These are phyloP conservation scores for Suillus americanus DNA, from an alignment of 768 basidiomycete genomes.

Conservation along the genomic window DNA sequence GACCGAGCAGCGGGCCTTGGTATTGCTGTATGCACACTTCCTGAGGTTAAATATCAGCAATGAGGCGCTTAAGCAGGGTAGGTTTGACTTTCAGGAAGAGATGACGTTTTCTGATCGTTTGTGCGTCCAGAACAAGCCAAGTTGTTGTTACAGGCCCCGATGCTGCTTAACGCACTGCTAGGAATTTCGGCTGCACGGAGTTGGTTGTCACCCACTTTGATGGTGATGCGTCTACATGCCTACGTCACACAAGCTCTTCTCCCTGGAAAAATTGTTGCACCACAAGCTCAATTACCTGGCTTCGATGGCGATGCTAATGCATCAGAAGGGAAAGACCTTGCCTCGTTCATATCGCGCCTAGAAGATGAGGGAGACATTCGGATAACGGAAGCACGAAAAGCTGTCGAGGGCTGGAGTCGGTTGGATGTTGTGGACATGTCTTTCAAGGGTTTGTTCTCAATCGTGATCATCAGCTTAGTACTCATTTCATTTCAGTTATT, in stretches of 20 bases:
- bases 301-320: conserved; percentile 45
- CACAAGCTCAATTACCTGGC: conserved; percentile 77
- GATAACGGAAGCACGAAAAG: conserved; percentile 43
- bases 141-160: conserved; percentile 70
- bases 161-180: conserved; percentile 76
- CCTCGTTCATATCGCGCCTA: conserved; percentile 48
- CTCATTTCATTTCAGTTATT: conserved; percentile 55
- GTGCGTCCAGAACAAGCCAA: conserved; percentile 61
- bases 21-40: conserved; percentile 84
- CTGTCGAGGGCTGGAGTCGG: conserved; percentile 67
- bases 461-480: conserved; percentile 5
- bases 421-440: conserved; percentile 78
- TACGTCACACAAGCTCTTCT: conserved; percentile 82
- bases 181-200: conserved; percentile 82
- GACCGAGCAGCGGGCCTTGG: conserved; percentile 54
- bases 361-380: conserved; percentile 48
- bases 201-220: conserved; percentile 82
- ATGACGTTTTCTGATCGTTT: background rate
- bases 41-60: conserved; percentile 61
- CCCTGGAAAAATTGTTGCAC: conserved; percentile 45
- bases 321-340: conserved; percentile 40
- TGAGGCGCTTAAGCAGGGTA: conserved; percentile 62
- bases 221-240: conserved; percentile 80
- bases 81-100: conserved; percentile 20
- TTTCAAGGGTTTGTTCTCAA: conserved; percentile 70